These are phyloP conservation scores for Quillaja saponaria DNA, from an alignment of 306 rosid genomes.

Conservation along the genomic window DNA sequence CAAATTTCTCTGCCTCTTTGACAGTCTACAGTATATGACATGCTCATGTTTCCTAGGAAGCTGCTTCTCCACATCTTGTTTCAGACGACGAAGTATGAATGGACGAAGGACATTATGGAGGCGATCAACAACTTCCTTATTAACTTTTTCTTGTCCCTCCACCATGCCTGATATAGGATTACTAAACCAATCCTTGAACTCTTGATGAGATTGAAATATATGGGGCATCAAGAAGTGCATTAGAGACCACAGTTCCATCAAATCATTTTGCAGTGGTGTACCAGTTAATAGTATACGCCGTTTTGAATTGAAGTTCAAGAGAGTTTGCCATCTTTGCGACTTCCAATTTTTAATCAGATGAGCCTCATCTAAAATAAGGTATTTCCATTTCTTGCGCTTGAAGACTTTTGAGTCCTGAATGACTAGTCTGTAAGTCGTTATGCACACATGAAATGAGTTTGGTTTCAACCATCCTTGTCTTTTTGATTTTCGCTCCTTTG, in stretches of 20 bases:
- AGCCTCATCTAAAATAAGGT: conserved; percentile 96
- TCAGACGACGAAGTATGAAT: conserved; percentile 87
- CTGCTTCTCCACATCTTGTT: conserved; percentile 97
- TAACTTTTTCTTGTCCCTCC: conserved; percentile 97
- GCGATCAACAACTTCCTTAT: conserved; percentile 98
- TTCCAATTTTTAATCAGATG: conserved; percentile 98
- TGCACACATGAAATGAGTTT: conserved; percentile 94
- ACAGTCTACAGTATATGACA: conserved; percentile 87
- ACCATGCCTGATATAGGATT: conserved; percentile 99
- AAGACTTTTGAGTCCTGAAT: conserved; percentile 97
- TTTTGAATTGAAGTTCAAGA: conserved; percentile 92
- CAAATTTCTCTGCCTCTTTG: conserved; percentile 93
- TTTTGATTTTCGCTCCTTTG: conserved; percentile 87
- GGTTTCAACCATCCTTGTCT: conserved; percentile 96
- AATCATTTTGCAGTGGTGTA: conserved; percentile 96
- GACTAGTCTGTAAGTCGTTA: conserved; percentile 92
- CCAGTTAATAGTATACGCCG: conserved; percentile 93
- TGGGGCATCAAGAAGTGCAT: conserved; percentile 99
- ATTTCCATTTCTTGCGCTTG: conserved; percentile 99
- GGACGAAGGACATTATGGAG: conserved; percentile 98
- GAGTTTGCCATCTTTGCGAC: conserved; percentile 99
- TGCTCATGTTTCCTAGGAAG: conserved; percentile 93
- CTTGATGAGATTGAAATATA: conserved; percentile 96
- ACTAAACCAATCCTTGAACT: conserved; percentile 97
- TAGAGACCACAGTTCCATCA: conserved; percentile 99